phyloP scores from a whole-genome alignment of 208 protist species.

The Lotmaria passim region DNA sequence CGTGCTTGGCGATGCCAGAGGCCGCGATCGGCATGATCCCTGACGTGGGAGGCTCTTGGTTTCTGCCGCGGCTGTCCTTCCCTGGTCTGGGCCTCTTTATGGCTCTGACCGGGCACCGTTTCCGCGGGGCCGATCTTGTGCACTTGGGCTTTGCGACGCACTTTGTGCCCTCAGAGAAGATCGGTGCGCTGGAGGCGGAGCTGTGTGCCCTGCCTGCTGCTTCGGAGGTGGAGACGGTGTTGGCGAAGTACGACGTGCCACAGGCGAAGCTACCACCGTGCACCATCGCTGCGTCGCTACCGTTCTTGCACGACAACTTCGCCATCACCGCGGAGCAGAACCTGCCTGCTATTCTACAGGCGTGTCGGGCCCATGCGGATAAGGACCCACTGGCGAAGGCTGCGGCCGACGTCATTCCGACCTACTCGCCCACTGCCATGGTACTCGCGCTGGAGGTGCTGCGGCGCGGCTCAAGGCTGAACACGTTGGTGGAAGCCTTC shows the following conservation, averaged over 20 bases:
- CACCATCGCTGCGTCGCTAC: constrained; percentile 39
- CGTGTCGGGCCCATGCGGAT: constrained; percentile 32
- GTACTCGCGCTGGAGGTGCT: constrained; percentile 63
- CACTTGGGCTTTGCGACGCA: constrained; percentile 83
- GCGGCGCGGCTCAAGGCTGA: constrained; percentile 40
- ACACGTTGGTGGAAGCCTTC: constrained; percentile 56
- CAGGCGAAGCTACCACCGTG: constrained; percentile 47
- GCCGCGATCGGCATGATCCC: constrained; percentile 80
- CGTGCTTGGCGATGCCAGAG: constrained; percentile 89
- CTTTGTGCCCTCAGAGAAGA: constrained; percentile 60
- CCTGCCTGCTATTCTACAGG: constrained; percentile 53
- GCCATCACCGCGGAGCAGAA: constrained; percentile 34
- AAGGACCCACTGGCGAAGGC: constrained; percentile 38
- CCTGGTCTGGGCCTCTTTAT: constrained; percentile 75
- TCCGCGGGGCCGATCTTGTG: constrained; percentile 76
- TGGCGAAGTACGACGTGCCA: constrained; percentile 45
- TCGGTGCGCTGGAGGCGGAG: constrained; percentile 57
- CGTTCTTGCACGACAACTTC: constrained; percentile 47
- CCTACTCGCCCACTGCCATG: constrained; percentile 67
- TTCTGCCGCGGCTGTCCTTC: constrained; percentile 59
- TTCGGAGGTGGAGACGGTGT: constrained; percentile 40
- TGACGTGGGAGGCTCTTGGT: constrained; percentile 81
- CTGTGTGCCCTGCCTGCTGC: constrained; percentile 48
- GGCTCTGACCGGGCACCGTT: constrained; percentile 68
- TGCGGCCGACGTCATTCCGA: constrained; percentile 33